phyloP scores from a whole-genome alignment of 208 protist genomes.

The Trichomonas vaginalis region DNA sequence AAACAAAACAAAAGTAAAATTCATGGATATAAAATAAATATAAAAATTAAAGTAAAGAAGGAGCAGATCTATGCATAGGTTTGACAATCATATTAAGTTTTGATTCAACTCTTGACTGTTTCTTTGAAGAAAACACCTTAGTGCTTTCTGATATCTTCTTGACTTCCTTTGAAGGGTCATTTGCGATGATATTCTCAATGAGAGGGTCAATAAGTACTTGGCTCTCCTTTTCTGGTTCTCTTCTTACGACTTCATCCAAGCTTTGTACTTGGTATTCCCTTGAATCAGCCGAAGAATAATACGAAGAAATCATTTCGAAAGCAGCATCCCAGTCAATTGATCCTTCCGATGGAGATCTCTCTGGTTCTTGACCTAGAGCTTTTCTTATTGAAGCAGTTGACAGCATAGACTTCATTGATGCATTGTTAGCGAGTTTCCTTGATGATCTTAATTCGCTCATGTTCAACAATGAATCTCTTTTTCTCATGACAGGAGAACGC shows the following conservation, averaged over 20 bases:
- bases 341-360: not conserved
- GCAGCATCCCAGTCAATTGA: not conserved
- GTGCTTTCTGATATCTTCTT: not conserved
- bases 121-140: not conserved
- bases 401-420: not conserved
- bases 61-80: not conserved
- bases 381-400: not conserved
- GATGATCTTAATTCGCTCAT: not conserved
- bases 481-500: not conserved
- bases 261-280: not conserved
- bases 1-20: not conserved
- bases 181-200: not conserved
- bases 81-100: not conserved
- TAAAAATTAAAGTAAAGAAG: not conserved
- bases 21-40: no score
- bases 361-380: not conserved
- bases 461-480: not conserved
- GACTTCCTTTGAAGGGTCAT: not conserved
- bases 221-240: not conserved
- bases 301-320: not conserved
- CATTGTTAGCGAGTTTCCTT: not conserved
- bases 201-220: not conserved
- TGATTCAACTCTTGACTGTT: not conserved
- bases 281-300: not conserved
- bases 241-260: not conserved